phyloP scores from a whole-genome alignment of 2,329 filamentous ascomycete genomes.

The Stenocarpella maydis region DNA sequence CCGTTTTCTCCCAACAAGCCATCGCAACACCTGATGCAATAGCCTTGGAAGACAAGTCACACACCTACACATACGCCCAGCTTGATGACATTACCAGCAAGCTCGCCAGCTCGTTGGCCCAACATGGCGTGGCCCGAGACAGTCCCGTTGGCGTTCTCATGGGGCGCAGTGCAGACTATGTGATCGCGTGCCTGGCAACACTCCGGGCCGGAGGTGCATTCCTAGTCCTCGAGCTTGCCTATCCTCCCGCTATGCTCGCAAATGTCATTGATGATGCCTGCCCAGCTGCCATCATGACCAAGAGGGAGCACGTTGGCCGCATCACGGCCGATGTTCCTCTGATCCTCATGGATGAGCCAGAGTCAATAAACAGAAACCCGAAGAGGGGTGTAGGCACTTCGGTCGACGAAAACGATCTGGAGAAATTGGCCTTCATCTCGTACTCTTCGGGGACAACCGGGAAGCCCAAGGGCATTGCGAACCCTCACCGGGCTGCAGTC shows the following conservation, averaged over 20 bases:
- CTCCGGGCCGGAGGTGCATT: constrained; percentile 82
- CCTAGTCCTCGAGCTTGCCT: constrained; percentile 80
- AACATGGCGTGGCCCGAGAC: constrained; percentile 75
- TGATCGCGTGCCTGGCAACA: constrained; percentile 80
- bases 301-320: constrained; percentile 68
- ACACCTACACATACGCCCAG: constrained; percentile 75
- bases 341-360: constrained; percentile 67
- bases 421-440: constrained; percentile 80
- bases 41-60: constrained; percentile 75
- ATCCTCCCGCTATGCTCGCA: constrained; percentile 75
- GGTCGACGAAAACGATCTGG: constrained; percentile 70
- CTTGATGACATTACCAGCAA: constrained; percentile 72
- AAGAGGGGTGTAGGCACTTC: constrained; percentile 46
- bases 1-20: constrained; percentile 75
- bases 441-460: constrained; percentile 83
- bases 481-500: constrained; percentile 77
- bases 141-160: constrained; percentile 78
- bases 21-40: constrained; percentile 72
- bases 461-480: constrained; percentile 83
- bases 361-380: constrained; percentile 40
- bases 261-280: constrained; percentile 81
- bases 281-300: constrained; percentile 75
- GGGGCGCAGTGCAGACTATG: constrained; percentile 79
- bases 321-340: constrained; percentile 70
- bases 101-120: constrained; percentile 71